Base-by-base conservation (phyloP, 1,284 basidiomycete genomes). In the Psilocybe mexicana region DNA sequence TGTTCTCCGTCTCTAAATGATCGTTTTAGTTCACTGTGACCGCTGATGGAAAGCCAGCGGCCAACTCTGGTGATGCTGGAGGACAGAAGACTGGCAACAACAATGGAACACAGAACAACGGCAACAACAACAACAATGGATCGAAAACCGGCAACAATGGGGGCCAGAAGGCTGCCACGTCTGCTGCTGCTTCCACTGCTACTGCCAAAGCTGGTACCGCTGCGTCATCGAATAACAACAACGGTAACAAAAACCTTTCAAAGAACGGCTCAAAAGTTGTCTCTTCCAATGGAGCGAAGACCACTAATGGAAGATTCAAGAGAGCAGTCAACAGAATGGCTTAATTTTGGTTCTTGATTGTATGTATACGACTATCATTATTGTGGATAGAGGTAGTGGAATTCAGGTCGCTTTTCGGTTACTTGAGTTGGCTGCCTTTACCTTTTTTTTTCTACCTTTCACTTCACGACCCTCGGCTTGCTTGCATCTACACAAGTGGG, bases 1-100 rank as follows among this genome's bases (percentile, higher is more conserved):
- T 33, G 42, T 57, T 26, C 44, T 48, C 23, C 44, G 50, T 51
- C 63, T 54, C 43, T 63, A 18, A 43, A 30, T 48, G 52, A 44
- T 49, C 26, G 52, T 14, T 55, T 18, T 57, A 85, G 83, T 83
- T 85, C 70, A 78, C 77, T 42, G 79, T 82, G n/a, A 71, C 69
- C 18, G 73, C 63, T 53, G 63, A 70, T 55, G 72, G 71, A 40
- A 63, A 64, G 11, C 61, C 70, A 43, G 53, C 26, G 58, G 44
- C 38, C 55, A 57, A 53, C 23, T 55, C 43, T 57, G 52, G 36
- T 25, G 1, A 18, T 18, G 18, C 18, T 18, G 18, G 18, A 18
- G 18, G 18, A 18, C 18, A 18, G 18, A 18, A 18, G 18, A 18
- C 18, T 18, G 18, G 18, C 18, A 18, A 18, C 18, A 18, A 18